These are phyloP conservation scores for Citrus inodora DNA, from an alignment of 345 rosid genomes.

Conservation along the genomic window DNA sequence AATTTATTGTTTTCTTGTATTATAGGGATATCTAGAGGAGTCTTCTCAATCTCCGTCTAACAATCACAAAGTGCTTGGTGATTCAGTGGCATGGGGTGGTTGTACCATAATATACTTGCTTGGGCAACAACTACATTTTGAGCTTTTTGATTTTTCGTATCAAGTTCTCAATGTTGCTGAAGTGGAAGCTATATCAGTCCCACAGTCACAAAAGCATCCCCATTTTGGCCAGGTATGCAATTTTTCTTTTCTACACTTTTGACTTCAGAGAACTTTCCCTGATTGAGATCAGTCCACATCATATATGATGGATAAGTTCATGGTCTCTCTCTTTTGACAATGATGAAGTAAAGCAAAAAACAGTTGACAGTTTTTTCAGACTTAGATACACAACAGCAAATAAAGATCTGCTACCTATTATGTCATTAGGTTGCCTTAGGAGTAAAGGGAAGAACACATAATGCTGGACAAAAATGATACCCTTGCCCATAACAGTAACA, in stretches of 20 bases:
- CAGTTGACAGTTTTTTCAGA: not conserved
- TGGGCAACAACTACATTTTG: slow-evolving; percentile 97
- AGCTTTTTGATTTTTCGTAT: slow-evolving; percentile 92
- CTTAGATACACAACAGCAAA: not conserved
- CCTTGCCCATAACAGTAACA: not conserved
- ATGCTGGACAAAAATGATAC: too few species aligned
- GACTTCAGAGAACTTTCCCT: not conserved
- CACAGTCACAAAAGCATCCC: slow-evolving; percentile 52
- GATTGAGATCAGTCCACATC: not conserved
- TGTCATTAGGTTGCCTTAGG: too few species aligned
- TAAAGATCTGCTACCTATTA: not conserved
- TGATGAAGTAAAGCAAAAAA: not conserved
- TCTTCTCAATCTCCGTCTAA: slow-evolving; percentile 40
- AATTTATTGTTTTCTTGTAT: slow-evolving; percentile 19
- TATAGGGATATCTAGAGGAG: slow-evolving; percentile 85
- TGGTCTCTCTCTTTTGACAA: not conserved
- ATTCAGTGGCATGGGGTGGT: slow-evolving; percentile 98
- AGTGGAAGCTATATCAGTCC: slow-evolving; percentile 68
- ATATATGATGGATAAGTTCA: not conserved
- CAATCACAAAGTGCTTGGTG: slow-evolving; percentile 73
- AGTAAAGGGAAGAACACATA: not conserved
- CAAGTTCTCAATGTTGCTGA: slow-evolving; percentile 97
- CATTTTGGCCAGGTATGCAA: slow-evolving; percentile 59
- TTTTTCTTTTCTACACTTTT: not conserved
- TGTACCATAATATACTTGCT: slow-evolving; percentile 94